phyloP scores from a whole-genome alignment of 2,329 filamentous ascomycete species.

The Ascochyta viciae-villosae region DNA sequence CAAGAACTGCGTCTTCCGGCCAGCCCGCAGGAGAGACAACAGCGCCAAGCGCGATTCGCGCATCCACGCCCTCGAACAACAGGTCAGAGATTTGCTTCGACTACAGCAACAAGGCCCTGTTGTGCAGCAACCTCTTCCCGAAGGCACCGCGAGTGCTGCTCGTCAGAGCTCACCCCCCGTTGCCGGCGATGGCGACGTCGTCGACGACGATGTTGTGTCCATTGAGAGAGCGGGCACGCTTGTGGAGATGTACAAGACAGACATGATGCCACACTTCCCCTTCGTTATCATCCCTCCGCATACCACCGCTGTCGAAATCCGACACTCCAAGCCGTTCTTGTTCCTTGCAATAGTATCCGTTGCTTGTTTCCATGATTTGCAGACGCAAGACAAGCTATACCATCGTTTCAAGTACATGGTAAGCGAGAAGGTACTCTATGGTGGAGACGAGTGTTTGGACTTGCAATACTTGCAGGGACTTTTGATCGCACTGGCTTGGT shows the following conservation, averaged over 20 bases:
- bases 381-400: slow-evolving; percentile 44
- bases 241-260: slow-evolving; percentile 42
- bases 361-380: slow-evolving; percentile 43
- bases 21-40: slow-evolving; percentile 46
- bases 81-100: slow-evolving; percentile 39
- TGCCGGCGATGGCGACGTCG: slow-evolving; percentile 34
- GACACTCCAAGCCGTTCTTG: slow-evolving; percentile 37
- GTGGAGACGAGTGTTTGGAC: slow-evolving; percentile 36
- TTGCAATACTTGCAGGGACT: slow-evolving; percentile 41
- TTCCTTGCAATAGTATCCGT: slow-evolving; percentile 39
- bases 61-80: slow-evolving; percentile 49
- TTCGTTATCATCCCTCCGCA: slow-evolving; percentile 44
- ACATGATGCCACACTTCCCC: slow-evolving; percentile 49
- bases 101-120: slow-evolving; percentile 25
- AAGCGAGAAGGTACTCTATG: slow-evolving; percentile 39
- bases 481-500: slow-evolving; percentile 40
- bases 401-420: slow-evolving; percentile 41
- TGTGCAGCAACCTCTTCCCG: slow-evolving; percentile 32
- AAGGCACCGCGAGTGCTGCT: slow-evolving; percentile 17
- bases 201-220: slow-evolving; percentile 39
- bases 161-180: slow-evolving; percentile 16
- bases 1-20: slow-evolving; percentile 48
- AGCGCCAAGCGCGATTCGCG: slow-evolving; percentile 48
- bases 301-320: slow-evolving; percentile 34
- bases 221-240: slow-evolving; percentile 36